Percentiles rank a stretch among this genome's conserved stretches.
Evolutionary conservation across 2,329 filamentous ascomycete genomes (phyloP).

Genomic region (Hymenoscyphus fructigenus): DNA sequence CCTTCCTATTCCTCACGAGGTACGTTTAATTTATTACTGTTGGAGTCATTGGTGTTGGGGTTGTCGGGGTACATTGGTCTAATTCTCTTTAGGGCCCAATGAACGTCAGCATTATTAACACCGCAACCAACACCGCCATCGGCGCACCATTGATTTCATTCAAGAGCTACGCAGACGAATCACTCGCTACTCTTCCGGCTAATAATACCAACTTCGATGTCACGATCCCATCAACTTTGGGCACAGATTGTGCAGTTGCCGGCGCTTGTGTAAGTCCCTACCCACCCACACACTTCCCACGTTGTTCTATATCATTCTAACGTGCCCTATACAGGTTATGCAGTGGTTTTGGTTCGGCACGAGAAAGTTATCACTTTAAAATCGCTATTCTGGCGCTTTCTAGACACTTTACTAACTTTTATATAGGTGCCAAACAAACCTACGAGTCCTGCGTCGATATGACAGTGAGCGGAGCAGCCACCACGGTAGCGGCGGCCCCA

Average conservation of each 20-base stretch:
- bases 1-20: slow-evolving; percentile 49
- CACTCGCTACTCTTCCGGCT: slow-evolving; percentile 41
- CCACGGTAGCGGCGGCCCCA: neutral
- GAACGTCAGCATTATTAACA: slow-evolving; percentile 55
- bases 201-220: slow-evolving; percentile 52
- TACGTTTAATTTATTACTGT: too few relatives aligned
- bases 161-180: slow-evolving; percentile 49
- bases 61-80: neutral
- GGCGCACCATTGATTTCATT: slow-evolving; percentile 48
- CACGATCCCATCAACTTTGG: slow-evolving; percentile 51
- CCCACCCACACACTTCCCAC: neutral
- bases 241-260: slow-evolving; percentile 40
- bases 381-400: too few relatives aligned
- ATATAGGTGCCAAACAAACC: slow-evolving; percentile 45
- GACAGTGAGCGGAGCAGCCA: slow-evolving; percentile 11
- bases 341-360: slow-evolving; percentile 55
- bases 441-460: slow-evolving; percentile 57
- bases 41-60: too few relatives aligned
- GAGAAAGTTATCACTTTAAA: neutral
- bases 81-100: slow-evolving; percentile 41
- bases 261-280: slow-evolving; percentile 28
- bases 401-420: neutral
- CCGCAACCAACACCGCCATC: slow-evolving; percentile 47
- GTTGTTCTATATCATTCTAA: slow-evolving; percentile 1
- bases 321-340: slow-evolving; percentile 43